Conservation (phyloP, 2,329 filamentous ascomycete species). For the Sporothrix schenckii region DNA sequence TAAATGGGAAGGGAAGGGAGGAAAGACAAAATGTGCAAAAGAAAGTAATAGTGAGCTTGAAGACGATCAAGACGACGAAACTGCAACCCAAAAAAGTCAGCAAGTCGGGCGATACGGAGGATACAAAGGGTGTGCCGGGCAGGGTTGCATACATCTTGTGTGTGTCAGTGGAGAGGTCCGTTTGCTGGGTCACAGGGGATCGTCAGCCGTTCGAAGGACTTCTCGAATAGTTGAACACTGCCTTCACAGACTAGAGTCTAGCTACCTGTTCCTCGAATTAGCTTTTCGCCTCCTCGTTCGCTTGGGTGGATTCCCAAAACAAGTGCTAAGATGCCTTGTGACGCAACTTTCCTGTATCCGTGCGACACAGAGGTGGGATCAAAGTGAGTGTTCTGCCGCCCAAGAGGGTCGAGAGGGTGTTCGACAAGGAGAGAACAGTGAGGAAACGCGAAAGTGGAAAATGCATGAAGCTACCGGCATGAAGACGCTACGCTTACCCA, state of each 20-base stretch:
- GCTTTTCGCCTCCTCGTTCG: slow-evolving; percentile 4
- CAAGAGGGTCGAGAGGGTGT: neutral
- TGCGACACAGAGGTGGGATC: slow-evolving; percentile 8
- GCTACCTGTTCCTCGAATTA: neutral
- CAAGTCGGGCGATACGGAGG: neutral
- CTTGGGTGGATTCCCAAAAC: neutral
- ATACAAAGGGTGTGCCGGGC: slow-evolving; percentile 18
- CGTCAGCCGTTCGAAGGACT: neutral
- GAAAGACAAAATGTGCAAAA: neutral
- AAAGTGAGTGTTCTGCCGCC: neutral
- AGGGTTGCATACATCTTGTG: slow-evolving; percentile 20
- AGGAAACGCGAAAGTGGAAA: neutral
- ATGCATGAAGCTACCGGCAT: slow-evolving; percentile 22
- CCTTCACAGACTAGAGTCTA: no score
- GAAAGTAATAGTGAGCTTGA: neutral
- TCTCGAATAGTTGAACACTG: neutral
- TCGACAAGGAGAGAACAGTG: neutral
- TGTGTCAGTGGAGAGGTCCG: neutral
- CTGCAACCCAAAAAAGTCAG: slow-evolving; percentile 13
- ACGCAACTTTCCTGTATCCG: slow-evolving; percentile 17
- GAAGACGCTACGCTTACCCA: slow-evolving; percentile 18
- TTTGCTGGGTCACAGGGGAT: slow-evolving; percentile 15
- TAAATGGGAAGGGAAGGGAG: slow-evolving; percentile 11
- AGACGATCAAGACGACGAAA: neutral
- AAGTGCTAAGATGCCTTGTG: slow-evolving; percentile 5